A percentile compares a stretch with the other conserved stretches of the same genome.
phyloP scores from a whole-genome alignment of 176 grass and related monocot genomes.

The Carex parvula region DNA sequence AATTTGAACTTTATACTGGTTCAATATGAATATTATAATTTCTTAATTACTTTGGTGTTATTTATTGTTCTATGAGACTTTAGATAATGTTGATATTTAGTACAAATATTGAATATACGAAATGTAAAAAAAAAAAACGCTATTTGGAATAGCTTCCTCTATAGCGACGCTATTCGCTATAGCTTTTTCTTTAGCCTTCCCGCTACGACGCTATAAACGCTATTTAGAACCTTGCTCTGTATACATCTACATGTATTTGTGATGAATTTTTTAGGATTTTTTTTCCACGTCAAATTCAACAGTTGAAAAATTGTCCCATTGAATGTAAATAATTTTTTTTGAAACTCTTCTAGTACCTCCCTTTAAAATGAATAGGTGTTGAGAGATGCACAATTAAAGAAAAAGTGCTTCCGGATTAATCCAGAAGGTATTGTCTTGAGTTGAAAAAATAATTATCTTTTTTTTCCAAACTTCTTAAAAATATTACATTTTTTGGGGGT shows the following conservation, averaged over 20 bases:
- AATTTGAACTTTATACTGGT: too few species aligned
- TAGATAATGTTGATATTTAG: too few species aligned
- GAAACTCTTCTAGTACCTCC: neutral
- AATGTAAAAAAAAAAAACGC: too few species aligned
- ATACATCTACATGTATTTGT: neutral
- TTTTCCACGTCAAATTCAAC: neutral
- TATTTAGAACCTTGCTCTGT: too few species aligned
- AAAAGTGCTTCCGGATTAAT: neutral
- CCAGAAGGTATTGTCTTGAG: slow-evolving; percentile 5
- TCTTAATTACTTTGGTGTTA: too few species aligned
- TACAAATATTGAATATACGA: too few species aligned
- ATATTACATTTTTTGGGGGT: neutral
- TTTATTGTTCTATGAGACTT: too few species aligned
- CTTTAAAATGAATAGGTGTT: neutral
- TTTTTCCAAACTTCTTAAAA: neutral
- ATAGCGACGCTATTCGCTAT: too few species aligned
- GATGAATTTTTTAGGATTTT: neutral
- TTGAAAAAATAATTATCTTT: neutral
- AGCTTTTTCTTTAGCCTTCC: too few species aligned
- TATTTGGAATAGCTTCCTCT: too few species aligned
- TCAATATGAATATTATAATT: too few species aligned
- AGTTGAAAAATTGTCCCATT: neutral
- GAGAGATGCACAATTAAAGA: neutral
- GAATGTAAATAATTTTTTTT: neutral
- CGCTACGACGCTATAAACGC: too few species aligned